Percentiles rank a stretch among this genome's conserved stretches.
Conservation (phyloP, 169 alveolate species). For the Cyclospora cayetanensis region DNA sequence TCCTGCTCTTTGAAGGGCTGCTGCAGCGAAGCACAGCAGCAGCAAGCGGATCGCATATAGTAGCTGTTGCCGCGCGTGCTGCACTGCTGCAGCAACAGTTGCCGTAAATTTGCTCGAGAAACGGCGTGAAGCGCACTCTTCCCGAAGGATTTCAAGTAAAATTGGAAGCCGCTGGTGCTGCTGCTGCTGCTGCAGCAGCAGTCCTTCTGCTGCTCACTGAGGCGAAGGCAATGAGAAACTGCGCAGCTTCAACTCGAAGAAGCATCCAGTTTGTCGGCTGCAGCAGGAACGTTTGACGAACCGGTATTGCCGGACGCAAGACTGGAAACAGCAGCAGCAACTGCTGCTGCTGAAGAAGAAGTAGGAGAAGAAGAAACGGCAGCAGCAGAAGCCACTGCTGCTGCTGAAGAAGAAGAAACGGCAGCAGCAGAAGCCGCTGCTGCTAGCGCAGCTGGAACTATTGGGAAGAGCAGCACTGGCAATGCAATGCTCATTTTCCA, state of each 20-base stretch:
- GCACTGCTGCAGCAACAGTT: neutral
- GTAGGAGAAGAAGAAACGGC: too few relatives aligned
- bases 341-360: too few relatives aligned
- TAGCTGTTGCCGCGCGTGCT: slow-evolving; percentile 21
- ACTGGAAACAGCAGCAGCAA: too few relatives aligned
- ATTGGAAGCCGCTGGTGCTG: neutral
- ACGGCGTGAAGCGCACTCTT: neutral
- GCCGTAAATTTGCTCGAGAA: neutral
- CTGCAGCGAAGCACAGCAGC: slow-evolving; percentile 43
- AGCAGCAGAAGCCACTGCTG: too few relatives aligned
- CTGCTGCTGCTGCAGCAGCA: slow-evolving; percentile 40
- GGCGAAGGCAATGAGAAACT: neutral
- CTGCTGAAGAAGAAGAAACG: too few relatives aligned
- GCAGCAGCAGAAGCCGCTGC: too few relatives aligned
- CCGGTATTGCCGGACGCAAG: too few relatives aligned
- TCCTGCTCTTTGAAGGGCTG: neutral
- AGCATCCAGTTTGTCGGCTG: neutral
- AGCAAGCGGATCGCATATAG: slow-evolving; percentile 27
- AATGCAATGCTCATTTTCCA: too few relatives aligned
- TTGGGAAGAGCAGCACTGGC: too few relatives aligned
- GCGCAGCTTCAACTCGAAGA: neutral
- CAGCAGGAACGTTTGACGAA: too few relatives aligned
- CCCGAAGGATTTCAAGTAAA: neutral
- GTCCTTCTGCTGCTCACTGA: slow-evolving; percentile 19
- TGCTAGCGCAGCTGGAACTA: too few relatives aligned